Base-by-base conservation (phyloP, 805 yeast species). In the Wickerhamiella kurtzmanii region DNA sequence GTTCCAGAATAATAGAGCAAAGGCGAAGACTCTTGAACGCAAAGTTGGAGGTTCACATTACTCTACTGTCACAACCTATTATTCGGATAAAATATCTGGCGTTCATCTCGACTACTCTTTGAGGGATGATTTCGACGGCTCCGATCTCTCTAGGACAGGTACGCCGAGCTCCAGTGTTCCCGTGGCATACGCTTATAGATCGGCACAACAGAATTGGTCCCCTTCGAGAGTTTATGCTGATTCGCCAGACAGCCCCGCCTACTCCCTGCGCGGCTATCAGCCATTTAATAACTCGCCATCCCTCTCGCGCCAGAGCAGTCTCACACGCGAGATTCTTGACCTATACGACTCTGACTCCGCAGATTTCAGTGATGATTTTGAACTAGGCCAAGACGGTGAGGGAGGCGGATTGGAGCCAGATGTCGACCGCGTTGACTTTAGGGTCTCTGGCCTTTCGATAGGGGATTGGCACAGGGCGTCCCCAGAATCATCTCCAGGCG, bases 1-100 rank as follows among this genome's bases (percentile, higher is more conserved):
- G 96, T 87, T 87, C 58, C 96, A 87, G 60, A 87, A 87, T 59
- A 70, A 89, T 56, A 67, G 96, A 50, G 63, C 63, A 3, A 60
- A 60, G 41, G 46, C 46, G 15, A 56, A 53, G 57, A 82, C 82
- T 2, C 62, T 44, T 18, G 56, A 52, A 40, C 37, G 35, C n/a
- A 38, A 38, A 25, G 18, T 38, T 13, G 41, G 15, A 2, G 38
- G 38, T 37, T 25, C 20, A 4, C 44, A 19, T 8, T 39, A n/a
- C 15, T 25, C 15, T 36, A 42, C 43, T 32, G 32, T 38, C 39
- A 53, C 50, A 13, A 48, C 50, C 6, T 6, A 25, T 3, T 35
- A 37, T 35, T 40, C 44, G 11, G 48, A 22, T 4, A 48, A 51
- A 15, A 35, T 50, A 15, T 46, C 52, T 1, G 39, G 55, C 2